Evolutionary conservation across 2,329 filamentous ascomycete genomes (phyloP).

Genomic region (Ilyonectria mors-panacis): DNA sequence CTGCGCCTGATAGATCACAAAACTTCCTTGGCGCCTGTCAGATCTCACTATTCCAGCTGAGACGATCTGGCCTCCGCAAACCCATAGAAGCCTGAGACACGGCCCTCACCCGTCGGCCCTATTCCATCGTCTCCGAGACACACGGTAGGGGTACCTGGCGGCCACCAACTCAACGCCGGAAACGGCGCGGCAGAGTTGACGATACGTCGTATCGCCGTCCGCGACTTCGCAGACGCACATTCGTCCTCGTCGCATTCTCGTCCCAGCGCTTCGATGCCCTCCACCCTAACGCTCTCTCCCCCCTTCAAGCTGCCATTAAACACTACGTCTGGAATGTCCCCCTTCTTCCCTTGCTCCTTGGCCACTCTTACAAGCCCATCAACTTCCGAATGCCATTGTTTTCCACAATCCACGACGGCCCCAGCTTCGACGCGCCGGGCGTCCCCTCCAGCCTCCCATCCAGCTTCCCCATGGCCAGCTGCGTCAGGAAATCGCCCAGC

Average conservation of each 20-base stretch:
- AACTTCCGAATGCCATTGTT: conserved; percentile 55
- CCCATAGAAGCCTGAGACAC: conserved; percentile 26
- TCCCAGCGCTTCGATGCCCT: not conserved
- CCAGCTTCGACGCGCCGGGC: conserved; percentile 52
- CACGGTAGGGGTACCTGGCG: not conserved
- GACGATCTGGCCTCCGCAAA: not conserved
- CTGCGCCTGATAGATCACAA: not conserved
- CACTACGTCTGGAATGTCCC: not conserved
- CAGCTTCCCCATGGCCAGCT: conserved; percentile 61
- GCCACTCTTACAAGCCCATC: conserved; percentile 45
- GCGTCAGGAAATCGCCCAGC: conserved; percentile 61
- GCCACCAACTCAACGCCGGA: not conserved
- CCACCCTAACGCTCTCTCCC: not conserved
- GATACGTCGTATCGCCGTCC: not conserved
- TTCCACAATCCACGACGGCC: conserved; percentile 54
- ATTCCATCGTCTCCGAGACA: not conserved
- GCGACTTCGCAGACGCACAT: not conserved
- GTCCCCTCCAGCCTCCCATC: conserved; percentile 45
- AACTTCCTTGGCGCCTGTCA: conserved; percentile 3
- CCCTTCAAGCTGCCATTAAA: not conserved
- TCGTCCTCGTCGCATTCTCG: not conserved
- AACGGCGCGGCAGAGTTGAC: not conserved
- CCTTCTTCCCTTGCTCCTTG: not conserved
- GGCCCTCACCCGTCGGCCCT: conserved; percentile 9
- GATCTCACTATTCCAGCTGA: not conserved